Conservation (phyloP, 257 asterid genomes). For the Nicotiana knightiana region DNA sequence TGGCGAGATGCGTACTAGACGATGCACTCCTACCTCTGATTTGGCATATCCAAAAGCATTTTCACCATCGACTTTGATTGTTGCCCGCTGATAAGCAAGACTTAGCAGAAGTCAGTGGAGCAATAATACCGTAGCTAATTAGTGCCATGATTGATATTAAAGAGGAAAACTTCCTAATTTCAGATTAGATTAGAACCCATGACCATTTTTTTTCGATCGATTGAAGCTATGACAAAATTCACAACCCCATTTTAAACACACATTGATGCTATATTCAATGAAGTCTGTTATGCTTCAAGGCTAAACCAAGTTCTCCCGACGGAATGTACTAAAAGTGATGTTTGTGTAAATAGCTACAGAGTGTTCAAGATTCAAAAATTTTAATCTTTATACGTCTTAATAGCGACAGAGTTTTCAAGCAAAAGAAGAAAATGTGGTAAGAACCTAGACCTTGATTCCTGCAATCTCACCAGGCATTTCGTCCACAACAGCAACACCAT, state of each 20-base stretch:
- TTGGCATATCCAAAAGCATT: slow-evolving; percentile 89
- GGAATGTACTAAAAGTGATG: background rate
- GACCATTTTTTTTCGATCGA: background rate
- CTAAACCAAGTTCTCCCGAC: background rate
- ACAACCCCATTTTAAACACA: background rate
- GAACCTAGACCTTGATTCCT: slow-evolving; percentile 78
- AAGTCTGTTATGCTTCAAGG: background rate
- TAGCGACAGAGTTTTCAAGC: background rate
- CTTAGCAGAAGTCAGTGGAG: background rate
- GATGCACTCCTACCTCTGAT: slow-evolving; percentile 97
- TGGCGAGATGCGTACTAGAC: slow-evolving; percentile 88
- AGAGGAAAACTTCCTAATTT: background rate
- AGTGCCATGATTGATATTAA: background rate
- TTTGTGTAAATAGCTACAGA: background rate
- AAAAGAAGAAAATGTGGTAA: slow-evolving; percentile 4
- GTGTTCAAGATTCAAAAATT: background rate
- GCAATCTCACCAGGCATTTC: slow-evolving; percentile 96
- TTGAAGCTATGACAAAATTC: background rate
- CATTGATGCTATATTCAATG: background rate
- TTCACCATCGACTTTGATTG: slow-evolving; percentile 82
- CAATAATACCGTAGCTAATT: background rate
- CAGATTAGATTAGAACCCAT: background rate
- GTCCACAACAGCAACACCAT: slow-evolving; percentile 68
- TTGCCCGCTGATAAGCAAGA: slow-evolving; percentile 62
- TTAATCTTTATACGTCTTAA: background rate